phyloP scores from a whole-genome alignment of 2,329 filamentous ascomycete genomes.

The Gremmenia infestans region DNA sequence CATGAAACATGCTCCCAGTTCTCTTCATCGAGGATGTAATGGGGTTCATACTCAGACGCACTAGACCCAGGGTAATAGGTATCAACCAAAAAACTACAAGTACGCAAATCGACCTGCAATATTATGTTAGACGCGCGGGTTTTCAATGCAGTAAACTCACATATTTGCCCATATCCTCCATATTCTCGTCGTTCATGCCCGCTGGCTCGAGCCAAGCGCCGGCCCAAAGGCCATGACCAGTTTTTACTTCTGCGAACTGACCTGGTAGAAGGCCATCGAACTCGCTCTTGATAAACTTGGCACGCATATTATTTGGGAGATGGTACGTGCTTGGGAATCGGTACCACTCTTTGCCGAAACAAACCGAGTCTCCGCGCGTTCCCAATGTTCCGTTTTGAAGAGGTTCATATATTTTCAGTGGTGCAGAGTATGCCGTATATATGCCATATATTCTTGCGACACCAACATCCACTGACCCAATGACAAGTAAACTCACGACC shows the following conservation, averaged over 20 bases:
- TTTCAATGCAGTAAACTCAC: slow-evolving; percentile 38
- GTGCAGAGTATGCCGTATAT: slow-evolving; percentile 78
- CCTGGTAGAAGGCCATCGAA: slow-evolving; percentile 87
- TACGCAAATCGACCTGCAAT: slow-evolving; percentile 56
- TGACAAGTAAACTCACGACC: slow-evolving; percentile 53
- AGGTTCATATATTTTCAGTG: slow-evolving; percentile 64
- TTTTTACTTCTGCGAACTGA: slow-evolving; percentile 73
- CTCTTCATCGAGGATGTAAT: slow-evolving; percentile 68
- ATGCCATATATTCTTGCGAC: slow-evolving; percentile 70
- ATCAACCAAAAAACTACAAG: slow-evolving; percentile 83
- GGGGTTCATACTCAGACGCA: slow-evolving; percentile 67
- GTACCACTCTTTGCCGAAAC: slow-evolving; percentile 97
- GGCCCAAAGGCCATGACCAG: slow-evolving; percentile 64
- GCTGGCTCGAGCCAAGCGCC: slow-evolving; percentile 78
- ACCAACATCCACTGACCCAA: slow-evolving; percentile 61
- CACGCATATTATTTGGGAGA: slow-evolving; percentile 73
- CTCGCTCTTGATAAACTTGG: slow-evolving; percentile 87
- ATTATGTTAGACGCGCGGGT: neutral
- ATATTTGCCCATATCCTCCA: slow-evolving; percentile 84
- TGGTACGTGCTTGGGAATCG: slow-evolving; percentile 93
- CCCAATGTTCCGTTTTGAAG: slow-evolving; percentile 54
- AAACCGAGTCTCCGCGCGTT: slow-evolving; percentile 64
- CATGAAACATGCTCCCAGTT: slow-evolving; percentile 77
- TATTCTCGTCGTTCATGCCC: slow-evolving; percentile 89
- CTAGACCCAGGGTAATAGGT: slow-evolving; percentile 64